phyloP scores from a whole-genome alignment of 768 basidiomycete species.

The Floccularia luteovirens region DNA sequence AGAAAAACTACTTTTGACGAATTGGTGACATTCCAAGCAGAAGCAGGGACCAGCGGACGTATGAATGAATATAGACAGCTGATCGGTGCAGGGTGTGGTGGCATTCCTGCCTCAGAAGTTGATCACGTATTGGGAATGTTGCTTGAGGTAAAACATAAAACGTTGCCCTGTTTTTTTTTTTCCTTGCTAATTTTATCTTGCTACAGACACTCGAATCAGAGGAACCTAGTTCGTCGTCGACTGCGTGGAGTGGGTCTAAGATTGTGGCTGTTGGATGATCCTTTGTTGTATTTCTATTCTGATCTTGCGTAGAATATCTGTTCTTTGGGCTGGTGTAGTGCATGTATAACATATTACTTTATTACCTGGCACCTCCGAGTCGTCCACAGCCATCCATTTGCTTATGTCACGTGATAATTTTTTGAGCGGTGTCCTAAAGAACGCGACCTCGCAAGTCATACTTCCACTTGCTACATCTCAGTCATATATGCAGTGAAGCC shows the following conservation, averaged over 20 bases:
- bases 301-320: background rate
- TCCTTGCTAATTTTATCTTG: background rate
- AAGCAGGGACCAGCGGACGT: slow-evolving; percentile 82
- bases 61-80: slow-evolving; percentile 87
- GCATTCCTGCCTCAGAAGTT: slow-evolving; percentile 79
- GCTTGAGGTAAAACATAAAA: slow-evolving; percentile 60
- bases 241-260: slow-evolving; percentile 36
- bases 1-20: slow-evolving; percentile 69
- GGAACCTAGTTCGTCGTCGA: slow-evolving; percentile 59
- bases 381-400: too few species aligned
- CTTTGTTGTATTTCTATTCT: background rate
- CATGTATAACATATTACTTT: too few species aligned
- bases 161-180: slow-evolving; percentile 6
- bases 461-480: too few species aligned
- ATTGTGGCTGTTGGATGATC: slow-evolving; percentile 20
- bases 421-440: too few species aligned
- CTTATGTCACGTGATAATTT: too few species aligned
- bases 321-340: too few species aligned
- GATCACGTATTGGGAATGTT: slow-evolving; percentile 81
- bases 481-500: too few species aligned
- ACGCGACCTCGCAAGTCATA: too few species aligned
- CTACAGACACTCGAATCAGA: slow-evolving; percentile 73
- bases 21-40: slow-evolving; percentile 75
- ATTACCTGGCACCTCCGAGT: too few species aligned
- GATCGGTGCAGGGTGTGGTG: slow-evolving; percentile 87